Conservation (phyloP, 2,329 filamentous ascomycete species). For the Clonostachys rhizophaga region DNA sequence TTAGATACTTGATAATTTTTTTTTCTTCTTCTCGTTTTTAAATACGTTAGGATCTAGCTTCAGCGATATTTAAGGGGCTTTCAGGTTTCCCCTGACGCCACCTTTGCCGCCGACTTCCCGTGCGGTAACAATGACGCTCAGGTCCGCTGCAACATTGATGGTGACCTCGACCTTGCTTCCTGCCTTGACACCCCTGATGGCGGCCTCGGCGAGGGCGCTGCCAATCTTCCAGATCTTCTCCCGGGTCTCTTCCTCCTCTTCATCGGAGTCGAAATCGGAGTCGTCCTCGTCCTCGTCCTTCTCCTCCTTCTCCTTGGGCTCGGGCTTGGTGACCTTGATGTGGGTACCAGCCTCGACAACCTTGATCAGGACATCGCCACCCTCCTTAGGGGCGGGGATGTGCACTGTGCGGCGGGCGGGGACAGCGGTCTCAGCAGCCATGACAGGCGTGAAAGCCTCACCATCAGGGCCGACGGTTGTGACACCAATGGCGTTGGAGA, state of each 20-base stretch:
- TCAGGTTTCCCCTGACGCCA: constrained; percentile 64
- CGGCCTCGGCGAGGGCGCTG: constrained; percentile 77
- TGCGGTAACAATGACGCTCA: constrained; percentile 74
- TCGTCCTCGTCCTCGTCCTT: constrained; percentile 58
- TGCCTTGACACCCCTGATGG: constrained; percentile 80
- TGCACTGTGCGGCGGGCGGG: constrained; percentile 83
- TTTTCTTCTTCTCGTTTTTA: constrained; percentile 2
- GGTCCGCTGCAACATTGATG: constrained; percentile 78
- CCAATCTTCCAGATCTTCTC: constrained; percentile 93
- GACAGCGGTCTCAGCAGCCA: constrained; percentile 82
- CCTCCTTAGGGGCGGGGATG: constrained; percentile 70
- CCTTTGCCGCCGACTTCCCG: constrained; percentile 85
- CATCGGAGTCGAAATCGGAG: constrained; percentile 57
- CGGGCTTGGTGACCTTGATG: constrained; percentile 89
- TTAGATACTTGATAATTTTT: constrained; percentile 2
- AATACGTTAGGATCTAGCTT: constrained; percentile 1
- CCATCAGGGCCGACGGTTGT: constrained; percentile 57
- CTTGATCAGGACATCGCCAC: constrained; percentile 84
- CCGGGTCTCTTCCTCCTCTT: constrained; percentile 82
- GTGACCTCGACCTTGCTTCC: constrained; percentile 89
- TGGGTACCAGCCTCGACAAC: constrained; percentile 84
- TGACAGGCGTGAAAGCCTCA: constrained; percentile 71
- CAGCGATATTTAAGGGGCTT: constrained; percentile 10
- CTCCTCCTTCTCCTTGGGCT: constrained; percentile 71
- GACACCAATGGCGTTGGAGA: constrained; percentile 83